Conservation (phyloP, 73 alveolate genomes). For the Halteria grandinella region DNA sequence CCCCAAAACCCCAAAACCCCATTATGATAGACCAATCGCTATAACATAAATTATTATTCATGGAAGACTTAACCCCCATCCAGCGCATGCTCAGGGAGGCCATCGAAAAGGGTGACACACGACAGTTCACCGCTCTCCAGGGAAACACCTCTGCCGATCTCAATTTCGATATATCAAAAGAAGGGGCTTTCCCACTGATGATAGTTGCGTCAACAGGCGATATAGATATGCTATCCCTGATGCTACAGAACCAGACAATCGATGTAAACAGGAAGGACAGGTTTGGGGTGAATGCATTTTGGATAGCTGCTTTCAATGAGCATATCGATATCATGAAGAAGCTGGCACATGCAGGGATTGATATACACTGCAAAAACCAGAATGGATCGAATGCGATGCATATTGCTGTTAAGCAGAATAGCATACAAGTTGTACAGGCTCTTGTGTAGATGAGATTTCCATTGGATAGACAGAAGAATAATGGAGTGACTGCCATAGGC, state of each 20-base stretch:
- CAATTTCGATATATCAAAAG: background rate
- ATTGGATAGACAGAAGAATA: slow-evolving; percentile 9
- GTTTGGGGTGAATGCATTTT: slow-evolving; percentile 44
- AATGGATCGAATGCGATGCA: slow-evolving; percentile 50
- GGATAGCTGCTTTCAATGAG: slow-evolving; percentile 44
- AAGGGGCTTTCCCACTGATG: background rate
- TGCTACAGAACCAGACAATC: slow-evolving; percentile 5
- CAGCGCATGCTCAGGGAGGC: no score
- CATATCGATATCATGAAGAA: slow-evolving; percentile 24
- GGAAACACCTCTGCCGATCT: background rate
- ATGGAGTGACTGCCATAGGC: slow-evolving; percentile 53
- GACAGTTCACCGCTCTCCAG: background rate
- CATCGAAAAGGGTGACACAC: background rate
- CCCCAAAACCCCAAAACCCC: no score
- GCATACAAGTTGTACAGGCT: slow-evolving; percentile 1
- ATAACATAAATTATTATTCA: no score
- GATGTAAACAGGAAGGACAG: slow-evolving; percentile 31
- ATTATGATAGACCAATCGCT: no score
- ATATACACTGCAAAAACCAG: slow-evolving; percentile 18
- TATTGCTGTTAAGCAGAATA: slow-evolving; percentile 38
- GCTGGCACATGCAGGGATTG: slow-evolving; percentile 18
- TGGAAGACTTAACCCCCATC: no score
- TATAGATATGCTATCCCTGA: no score
- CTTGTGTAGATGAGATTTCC: slow-evolving; percentile 24
- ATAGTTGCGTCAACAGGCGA: slow-evolving; percentile 1